Conservation (phyloP, 768 basidiomycete species). For the Termitomyces heimii region DNA sequence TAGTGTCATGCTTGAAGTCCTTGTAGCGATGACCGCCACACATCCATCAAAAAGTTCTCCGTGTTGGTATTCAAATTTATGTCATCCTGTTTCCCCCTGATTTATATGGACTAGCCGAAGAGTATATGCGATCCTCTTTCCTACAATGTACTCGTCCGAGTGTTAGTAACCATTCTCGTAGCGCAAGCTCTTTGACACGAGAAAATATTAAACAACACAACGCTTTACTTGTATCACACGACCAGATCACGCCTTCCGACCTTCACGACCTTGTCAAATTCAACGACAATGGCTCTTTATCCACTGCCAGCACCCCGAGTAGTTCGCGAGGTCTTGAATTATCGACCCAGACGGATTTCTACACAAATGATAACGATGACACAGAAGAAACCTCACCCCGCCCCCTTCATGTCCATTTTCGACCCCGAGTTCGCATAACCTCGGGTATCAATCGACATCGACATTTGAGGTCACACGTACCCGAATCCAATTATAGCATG, state of each 20-base stretch:
- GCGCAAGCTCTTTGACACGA: constrained; percentile 8
- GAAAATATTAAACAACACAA: constrained; percentile 13
- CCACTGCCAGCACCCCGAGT: constrained; percentile 11
- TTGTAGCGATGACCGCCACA: not conserved
- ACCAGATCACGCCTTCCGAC: not conserved
- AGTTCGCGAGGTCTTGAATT: constrained; percentile 17
- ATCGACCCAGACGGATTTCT: constrained; percentile 8
- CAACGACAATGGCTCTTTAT: not conserved
- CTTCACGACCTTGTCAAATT: constrained; percentile 1
- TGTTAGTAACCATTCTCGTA: constrained; percentile 1
- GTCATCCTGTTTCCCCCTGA: not conserved
- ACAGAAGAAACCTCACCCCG: constrained; percentile 11
- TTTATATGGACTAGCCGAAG: not conserved
- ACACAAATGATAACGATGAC: constrained; percentile 2
- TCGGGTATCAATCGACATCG: constrained; percentile 55
- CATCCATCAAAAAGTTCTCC: not conserved
- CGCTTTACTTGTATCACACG: constrained; percentile 4
- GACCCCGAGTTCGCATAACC: constrained; percentile 72
- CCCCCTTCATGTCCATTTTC: constrained; percentile 50
- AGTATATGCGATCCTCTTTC: not conserved
- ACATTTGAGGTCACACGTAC: constrained; percentile 13
- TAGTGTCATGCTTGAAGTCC: not conserved
- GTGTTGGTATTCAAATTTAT: constrained; percentile 5
- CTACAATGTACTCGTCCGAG: constrained; percentile 1
- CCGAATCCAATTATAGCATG: constrained; percentile 1